phyloP scores from a whole-genome alignment of 805 yeast species.

The Debaryomyces tyrocola region DNA sequence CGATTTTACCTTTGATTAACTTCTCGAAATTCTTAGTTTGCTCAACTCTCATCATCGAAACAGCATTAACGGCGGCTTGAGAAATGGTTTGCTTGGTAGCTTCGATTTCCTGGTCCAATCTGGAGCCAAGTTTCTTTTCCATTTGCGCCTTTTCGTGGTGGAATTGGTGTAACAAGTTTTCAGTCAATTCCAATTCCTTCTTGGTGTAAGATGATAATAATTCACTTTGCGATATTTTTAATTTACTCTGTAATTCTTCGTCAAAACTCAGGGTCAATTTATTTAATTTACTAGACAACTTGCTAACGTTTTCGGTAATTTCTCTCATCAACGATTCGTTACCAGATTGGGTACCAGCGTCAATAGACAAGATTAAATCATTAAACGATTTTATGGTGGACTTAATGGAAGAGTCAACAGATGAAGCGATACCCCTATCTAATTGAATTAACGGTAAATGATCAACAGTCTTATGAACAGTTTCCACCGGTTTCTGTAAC shows the following conservation, averaged over 20 bases:
- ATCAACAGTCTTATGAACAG: constrained; percentile 26
- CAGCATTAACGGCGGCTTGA: constrained; percentile 72
- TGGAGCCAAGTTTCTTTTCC: constrained; percentile 56
- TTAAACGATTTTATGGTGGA: constrained; percentile 39
- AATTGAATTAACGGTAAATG: constrained; percentile 36
- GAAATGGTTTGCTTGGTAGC: constrained; percentile 64
- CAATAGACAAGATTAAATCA: constrained; percentile 35
- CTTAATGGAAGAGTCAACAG: constrained; percentile 34
- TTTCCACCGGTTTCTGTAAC: constrained; percentile 41
- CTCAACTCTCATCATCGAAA: constrained; percentile 63
- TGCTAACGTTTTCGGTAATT: constrained; percentile 32
- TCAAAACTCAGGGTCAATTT: constrained; percentile 35
- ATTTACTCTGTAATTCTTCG: constrained; percentile 32
- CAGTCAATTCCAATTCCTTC: constrained; percentile 58
- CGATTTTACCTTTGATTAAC: constrained; percentile 29
- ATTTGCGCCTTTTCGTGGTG: constrained; percentile 60
- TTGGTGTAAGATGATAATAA: constrained; percentile 39
- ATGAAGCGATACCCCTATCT: constrained; percentile 16
- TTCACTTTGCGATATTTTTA: constrained; percentile 39
- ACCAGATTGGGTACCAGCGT: constrained; percentile 22
- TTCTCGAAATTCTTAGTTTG: constrained; percentile 55
- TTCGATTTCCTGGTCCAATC: constrained; percentile 63
- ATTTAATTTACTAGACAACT: constrained; percentile 32
- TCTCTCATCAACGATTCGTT: constrained; percentile 29
- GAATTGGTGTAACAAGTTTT: constrained; percentile 59